Evolutionary conservation across 768 basidiomycete genomes (phyloP), one percentile per base, ranked within the genome.

Genomic region (Cyclocybe cylindracea): DNA sequence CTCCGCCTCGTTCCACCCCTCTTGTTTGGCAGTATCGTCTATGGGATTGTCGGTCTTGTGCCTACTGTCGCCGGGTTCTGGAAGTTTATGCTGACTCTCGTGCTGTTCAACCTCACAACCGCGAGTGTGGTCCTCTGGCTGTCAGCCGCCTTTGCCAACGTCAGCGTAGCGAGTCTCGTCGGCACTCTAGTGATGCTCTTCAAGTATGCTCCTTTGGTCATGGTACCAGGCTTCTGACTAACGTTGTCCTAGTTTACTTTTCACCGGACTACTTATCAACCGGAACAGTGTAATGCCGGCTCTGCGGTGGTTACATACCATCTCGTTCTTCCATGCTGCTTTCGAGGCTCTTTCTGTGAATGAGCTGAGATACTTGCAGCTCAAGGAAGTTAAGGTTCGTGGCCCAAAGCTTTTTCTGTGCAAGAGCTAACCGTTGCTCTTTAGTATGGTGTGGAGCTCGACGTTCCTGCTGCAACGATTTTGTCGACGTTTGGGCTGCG

Each of bases 311-410:
- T 72, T 99, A 53, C 90, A 94, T 65, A 94, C 89, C 0, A 64
- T 91, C 5, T 97, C 94, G 5, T 98, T 98, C 79, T 99, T 97
- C 86, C 97, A 99, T 72, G 96, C 97, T 18, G 97, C 92, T 0
- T 98, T 94, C 59, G 97, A 99, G 71, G 95, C 91, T 1, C 79
- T 99, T 36, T 86, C 95, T n/a, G 97, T 99, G 51, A 99, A 98
- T 66, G 97, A 99, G 68, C 75, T 99, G 51, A 79, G 95, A 44
- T 98, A 97, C 70, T 73, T 98, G 29, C 91, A 94, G 63, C 75
- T 99, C 34, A 93, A 92, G 66, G 93, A 99, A 65, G 82, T 86
- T 58, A 91, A 89, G 78, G 91, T 92, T 48, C 50, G 85, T 58
- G 34, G 39, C 46, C 39, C 24, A 5, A 3, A 24, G 24, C 39